Base-by-base conservation (phyloP, 305 asterid genomes). In the Petunia hybrid region DNA sequence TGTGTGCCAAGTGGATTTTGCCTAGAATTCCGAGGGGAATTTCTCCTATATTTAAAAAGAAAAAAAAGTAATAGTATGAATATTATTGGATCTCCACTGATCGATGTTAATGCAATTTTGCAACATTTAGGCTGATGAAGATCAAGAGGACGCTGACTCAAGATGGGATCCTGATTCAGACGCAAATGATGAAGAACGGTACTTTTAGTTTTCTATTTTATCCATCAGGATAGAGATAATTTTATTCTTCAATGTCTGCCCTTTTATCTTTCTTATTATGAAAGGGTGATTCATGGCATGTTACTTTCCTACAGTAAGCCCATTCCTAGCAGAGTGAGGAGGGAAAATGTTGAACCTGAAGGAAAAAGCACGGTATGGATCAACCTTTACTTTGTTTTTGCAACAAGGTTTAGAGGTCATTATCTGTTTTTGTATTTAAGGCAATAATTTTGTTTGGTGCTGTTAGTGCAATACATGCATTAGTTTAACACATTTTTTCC, bases 161-260 rank as follows among this genome's bases (percentile, higher is more conserved):
- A 82, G 85, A 80, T 56, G 73, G 48, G 85, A 83, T 82, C 82
- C 85, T 60, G 85, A 82, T 79, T 60, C 57, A 16, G 85, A 82
- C 74, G 60, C 77, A 5, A 77, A 85, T 76, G 80, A 62, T 8
- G 84, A 81, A 42, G 81, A 66, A 48, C 71, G 86, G 86, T 83
- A 74, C 66, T 56, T 42, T 56, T 63, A 59, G 48, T 48, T 42
- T 10, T 80, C 41, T 64, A 35, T 76, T 75, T 45, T 64, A 59
- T 70, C 16, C 66, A 70, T 3, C 42, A 46, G 8, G 45, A 35
- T 40, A 13, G 56, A 79, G 70, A 48, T 71, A 79, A 12, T 22
- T 22, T 63, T 16, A 43, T 55, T 65, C 70, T 31, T 65, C 78
- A 70, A 51, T 46, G 48, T n/a, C 39, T 57, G 36, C 55, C 39